Base-by-base conservation (phyloP, 2,329 filamentous ascomycete genomes). In the Pochonia chlamydosporia region DNA sequence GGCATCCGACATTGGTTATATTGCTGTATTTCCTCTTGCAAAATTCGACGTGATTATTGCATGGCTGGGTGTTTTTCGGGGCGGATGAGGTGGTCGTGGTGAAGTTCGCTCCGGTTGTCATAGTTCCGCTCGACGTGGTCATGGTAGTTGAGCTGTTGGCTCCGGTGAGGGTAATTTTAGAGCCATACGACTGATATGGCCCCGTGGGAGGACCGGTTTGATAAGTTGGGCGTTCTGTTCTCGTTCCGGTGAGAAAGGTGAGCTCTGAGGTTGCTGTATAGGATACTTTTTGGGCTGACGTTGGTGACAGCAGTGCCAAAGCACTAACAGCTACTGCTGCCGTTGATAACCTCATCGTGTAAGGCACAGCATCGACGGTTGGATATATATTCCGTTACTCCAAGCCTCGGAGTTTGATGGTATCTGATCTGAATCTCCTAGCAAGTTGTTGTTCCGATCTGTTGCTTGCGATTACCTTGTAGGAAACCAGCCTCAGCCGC, bases 21-120 rank as follows among this genome's bases (percentile, higher is more conserved):
- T 93, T 91, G 73, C 84, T 82, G 66, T 90, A 95, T 56, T 81
- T 83, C 49, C 87, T 79, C 5, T 67, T 68, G 70, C 89, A 95
- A 58, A 93, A 82, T 65, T 92, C 87, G 21, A 84, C 68, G 56
- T 87, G 82, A 63, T 82, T 82, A 66, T 95, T 95, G 73, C 89
- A 95, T 4, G 87, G 82, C 49, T 82, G 81, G 0, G 86, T 91
- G 64, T 91, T 92, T 40, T 77, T 79, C 1, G 83, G 74, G 43
- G 67, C 54, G 23, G 54, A 41, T 59, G 62, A 50, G 8, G 61
- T 66, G 14, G 67, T 57, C 10, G 66, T 65, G 49, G 67, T 68
- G 43, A 65, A 60, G 53, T 70, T 73, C 35, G 66, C 65, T n/a
- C 58, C 59, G 16, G 61, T 52, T 18, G 62, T 61, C 28, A 74